Evolutionary conservation across 192 early-diverging fungal species (phyloP).

Genomic region (Chytriomyces confervae): DNA sequence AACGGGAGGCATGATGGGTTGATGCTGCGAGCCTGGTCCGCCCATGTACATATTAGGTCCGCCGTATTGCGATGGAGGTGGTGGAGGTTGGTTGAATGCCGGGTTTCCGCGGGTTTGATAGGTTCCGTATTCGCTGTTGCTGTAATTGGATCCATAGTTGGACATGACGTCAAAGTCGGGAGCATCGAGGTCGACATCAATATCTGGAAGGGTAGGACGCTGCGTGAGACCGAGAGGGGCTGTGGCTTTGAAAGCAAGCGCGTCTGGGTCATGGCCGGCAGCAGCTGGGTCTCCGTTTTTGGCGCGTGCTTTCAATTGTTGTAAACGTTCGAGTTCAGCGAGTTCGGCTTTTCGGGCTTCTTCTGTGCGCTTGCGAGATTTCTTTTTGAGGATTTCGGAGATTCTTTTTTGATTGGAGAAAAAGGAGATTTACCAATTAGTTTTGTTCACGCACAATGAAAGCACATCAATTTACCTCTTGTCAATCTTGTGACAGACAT

Average conservation of each 20-base stretch:
- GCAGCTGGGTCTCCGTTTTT: background rate
- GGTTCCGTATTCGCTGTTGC: background rate
- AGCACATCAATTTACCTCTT: constrained; percentile 67
- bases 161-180: background rate
- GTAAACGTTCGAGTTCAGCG: constrained; percentile 40
- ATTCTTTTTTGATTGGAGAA: constrained; percentile 45
- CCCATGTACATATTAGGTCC: background rate
- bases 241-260: background rate
- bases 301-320: background rate
- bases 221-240: constrained; percentile 25
- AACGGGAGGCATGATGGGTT: background rate
- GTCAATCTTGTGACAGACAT: constrained; percentile 86
- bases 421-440: background rate
- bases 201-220: constrained; percentile 27
- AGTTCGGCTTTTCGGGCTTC: constrained; percentile 51
- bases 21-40: background rate
- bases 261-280: background rate
- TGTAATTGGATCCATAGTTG: background rate
- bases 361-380: constrained; percentile 55
- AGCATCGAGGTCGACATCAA: constrained; percentile 33
- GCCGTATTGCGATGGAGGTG: background rate
- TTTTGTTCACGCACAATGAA: constrained; percentile 3
- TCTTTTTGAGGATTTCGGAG: constrained; percentile 61
- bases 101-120: background rate
- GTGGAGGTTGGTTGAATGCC: background rate